phyloP scores from a whole-genome alignment of 352 stramenopile species.

The Plasmopara viticola region DNA sequence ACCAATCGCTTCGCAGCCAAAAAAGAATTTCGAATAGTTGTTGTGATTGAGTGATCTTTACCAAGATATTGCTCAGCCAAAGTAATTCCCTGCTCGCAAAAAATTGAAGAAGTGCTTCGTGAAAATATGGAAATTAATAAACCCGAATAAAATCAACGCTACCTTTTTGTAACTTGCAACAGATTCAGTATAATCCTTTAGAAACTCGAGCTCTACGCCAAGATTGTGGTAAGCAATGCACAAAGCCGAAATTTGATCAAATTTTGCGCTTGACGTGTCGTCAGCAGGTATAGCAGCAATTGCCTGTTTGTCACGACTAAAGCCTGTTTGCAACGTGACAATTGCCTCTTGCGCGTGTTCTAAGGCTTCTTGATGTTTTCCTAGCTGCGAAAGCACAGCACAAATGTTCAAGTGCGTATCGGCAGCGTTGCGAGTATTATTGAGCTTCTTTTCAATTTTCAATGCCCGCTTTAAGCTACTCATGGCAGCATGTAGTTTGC shows the following conservation, averaged over 20 bases:
- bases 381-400: conserved; percentile 86
- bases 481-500: conserved; percentile 88
- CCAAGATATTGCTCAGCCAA: conserved; percentile 87
- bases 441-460: conserved; percentile 73
- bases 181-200: conserved; percentile 83
- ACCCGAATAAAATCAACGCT: not conserved
- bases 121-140: not conserved
- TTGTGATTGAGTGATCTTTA: conserved; percentile 80
- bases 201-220: conserved; percentile 91
- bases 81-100: conserved; percentile 57
- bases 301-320: conserved; percentile 40
- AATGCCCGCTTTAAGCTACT: conserved; percentile 88
- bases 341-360: conserved; percentile 86
- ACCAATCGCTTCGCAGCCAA: conserved; percentile 73
- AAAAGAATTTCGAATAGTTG: conserved; percentile 87
- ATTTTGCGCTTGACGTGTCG: conserved; percentile 7
- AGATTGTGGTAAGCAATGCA: conserved; percentile 95
- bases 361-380: conserved; percentile 77
- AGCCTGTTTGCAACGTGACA: conserved; percentile 86
- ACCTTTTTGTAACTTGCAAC: conserved; percentile 88
- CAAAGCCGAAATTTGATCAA: conserved; percentile 88
- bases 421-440: conserved; percentile 72
- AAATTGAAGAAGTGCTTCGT: not conserved
- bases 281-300: conserved; percentile 1
- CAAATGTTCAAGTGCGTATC: conserved; percentile 94